Evolutionary conservation across 805 yeast species (phyloP).

Genomic region (Metschnikowia santaceciliae): DNA sequence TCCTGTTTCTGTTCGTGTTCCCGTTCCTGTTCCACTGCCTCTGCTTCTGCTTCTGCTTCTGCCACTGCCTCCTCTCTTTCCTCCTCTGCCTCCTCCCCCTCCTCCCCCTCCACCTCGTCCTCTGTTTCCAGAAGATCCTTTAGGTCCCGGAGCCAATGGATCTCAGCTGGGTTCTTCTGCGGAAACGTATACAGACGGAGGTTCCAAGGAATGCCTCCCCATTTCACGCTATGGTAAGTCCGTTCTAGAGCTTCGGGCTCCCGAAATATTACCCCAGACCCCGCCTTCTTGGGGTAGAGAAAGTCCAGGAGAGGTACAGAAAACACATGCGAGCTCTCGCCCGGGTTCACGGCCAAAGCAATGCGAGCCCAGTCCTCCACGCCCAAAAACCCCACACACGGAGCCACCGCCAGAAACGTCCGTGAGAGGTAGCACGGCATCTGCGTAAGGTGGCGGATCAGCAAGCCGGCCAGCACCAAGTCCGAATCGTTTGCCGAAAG

Average conservation of each 20-base stretch:
- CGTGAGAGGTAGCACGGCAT: conserved; percentile 81
- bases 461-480: conserved; percentile 45
- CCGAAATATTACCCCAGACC: conserved; percentile 20
- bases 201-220: conserved; percentile 75
- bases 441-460: conserved; percentile 54
- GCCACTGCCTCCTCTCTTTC: neutral
- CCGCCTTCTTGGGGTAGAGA: conserved; percentile 26
- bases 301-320: conserved; percentile 68
- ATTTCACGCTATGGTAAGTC: conserved; percentile 38
- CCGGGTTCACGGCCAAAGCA: conserved; percentile 59
- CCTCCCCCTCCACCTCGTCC: conserved; percentile 34
- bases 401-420: conserved; percentile 78
- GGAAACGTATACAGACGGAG: conserved; percentile 61
- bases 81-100: conserved; percentile 12
- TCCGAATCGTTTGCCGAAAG: conserved; percentile 47
- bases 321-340: conserved; percentile 69
- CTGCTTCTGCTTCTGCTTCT: neutral
- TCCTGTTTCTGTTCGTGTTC: neutral
- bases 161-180: conserved; percentile 51
- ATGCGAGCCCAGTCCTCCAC: conserved; percentile 25
- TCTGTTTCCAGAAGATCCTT: conserved; percentile 55
- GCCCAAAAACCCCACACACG: conserved; percentile 66
- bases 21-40: neutral
- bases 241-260: conserved; percentile 30
- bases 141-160: conserved; percentile 58